Evolutionary conservation across 2,329 filamentous ascomycete genomes (phyloP), one percentile per base, ranked within the genome.

Genomic region (Clonostachys byssicola): DNA sequence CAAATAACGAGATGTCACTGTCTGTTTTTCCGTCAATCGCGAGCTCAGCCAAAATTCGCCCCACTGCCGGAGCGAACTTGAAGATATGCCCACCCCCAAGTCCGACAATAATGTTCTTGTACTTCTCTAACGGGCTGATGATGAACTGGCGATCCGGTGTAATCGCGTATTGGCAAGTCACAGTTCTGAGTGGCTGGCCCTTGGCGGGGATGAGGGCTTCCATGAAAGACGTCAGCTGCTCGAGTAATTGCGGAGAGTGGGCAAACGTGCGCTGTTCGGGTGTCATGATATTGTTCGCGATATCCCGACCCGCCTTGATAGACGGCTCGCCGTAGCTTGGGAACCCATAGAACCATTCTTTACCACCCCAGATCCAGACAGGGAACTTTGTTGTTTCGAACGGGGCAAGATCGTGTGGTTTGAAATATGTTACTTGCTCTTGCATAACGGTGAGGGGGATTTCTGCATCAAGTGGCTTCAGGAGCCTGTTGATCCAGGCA

Each of bases 391-490:
- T 13, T 6, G 51, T 34, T 16, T 43, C 51, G 18, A 45, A 52
- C 2, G 33, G 14, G 2, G 42, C 14, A 6, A 44, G 20, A 6
- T 49, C 43, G 7, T 40, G 35, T 13, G 51, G 51, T 41, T 49
- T 49, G 47, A 52, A 52, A 10, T 52, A 52, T 12, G 49, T 52
- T 13, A 51, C 47, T 18, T 52, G 51, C 42, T 51, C 51, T 45
- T 57, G 55, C 55, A 57, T 57, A 1, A 57, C 39, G 4, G 43
- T 46, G 0, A 57, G 42, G 0, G 55, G 54, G 40, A 66, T 81
- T 10, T 45, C 38, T 30, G 39, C 46, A 6, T 49, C 46, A 9
- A 53, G 45, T 14, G 51, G 51, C 0, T 38, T 41, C 12, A 49
- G 42, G 40, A 52, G 46, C 40, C 44, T 43, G 44, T 51, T 52